phyloP scores from a whole-genome alignment of 1,139 yeast species.

The Debaryomyces singareniensis region DNA sequence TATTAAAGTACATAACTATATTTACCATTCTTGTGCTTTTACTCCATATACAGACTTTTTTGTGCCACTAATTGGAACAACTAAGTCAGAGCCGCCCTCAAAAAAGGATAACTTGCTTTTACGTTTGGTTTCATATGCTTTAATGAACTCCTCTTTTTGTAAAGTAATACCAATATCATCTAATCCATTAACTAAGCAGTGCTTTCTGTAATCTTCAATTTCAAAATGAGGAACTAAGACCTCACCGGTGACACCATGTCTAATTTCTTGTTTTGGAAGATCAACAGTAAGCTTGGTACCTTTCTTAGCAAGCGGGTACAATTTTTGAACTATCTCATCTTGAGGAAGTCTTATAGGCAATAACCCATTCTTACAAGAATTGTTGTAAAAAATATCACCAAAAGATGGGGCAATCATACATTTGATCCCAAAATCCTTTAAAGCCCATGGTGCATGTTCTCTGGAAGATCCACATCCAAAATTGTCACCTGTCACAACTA shows the following conservation, averaged over 20 bases:
- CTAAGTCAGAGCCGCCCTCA: conserved; percentile 72
- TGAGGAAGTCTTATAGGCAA: conserved; percentile 85
- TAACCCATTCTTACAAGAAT: conserved; percentile 92
- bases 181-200: conserved; percentile 87
- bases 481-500: conserved; percentile 92
- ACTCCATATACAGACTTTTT: conserved; percentile 66
- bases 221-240: conserved; percentile 78
- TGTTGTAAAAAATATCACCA: conserved; percentile 96
- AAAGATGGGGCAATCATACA: conserved; percentile 96
- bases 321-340: conserved; percentile 59
- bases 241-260: conserved; percentile 58
- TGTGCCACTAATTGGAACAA: conserved; percentile 63
- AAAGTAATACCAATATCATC: conserved; percentile 96
- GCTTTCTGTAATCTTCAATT: conserved; percentile 87
- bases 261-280: conserved; percentile 77
- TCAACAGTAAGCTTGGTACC: conserved; percentile 75
- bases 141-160: conserved; percentile 76
- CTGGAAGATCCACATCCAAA: conserved; percentile 99
- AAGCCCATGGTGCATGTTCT: conserved; percentile 99
- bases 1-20: neutral
- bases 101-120: conserved; percentile 79
- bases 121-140: conserved; percentile 69
- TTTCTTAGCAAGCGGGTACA: conserved; percentile 71
- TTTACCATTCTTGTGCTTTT: conserved; percentile 76
- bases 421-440: conserved; percentile 93